These are phyloP conservation scores for Brassica nigra DNA, from an alignment of 345 rosid species.

Conservation along the genomic window DNA sequence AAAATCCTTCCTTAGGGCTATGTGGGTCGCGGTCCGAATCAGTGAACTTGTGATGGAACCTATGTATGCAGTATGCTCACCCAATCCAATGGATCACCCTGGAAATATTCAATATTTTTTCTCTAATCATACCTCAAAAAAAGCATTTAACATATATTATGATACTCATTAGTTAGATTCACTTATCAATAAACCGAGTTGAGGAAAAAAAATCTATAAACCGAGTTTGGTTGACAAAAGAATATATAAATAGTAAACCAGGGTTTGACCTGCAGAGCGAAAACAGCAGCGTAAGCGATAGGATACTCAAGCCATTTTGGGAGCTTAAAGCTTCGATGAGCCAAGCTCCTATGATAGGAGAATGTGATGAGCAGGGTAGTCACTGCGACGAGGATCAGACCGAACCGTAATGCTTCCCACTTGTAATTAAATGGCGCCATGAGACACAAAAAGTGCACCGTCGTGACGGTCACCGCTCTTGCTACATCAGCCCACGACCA, in stretches of 20 bases:
- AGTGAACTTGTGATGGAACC: constrained; percentile 78
- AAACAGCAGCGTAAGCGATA: constrained; percentile 71
- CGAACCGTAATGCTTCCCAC: constrained; percentile 70
- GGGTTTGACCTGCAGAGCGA: constrained; percentile 66
- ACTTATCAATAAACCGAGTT: no score
- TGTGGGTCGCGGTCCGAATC: constrained; percentile 87
- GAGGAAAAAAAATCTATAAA: not conserved
- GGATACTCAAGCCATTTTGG: constrained; percentile 84
- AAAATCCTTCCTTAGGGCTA: constrained; percentile 83
- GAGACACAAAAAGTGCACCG: constrained; percentile 60
- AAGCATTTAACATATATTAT: not conserved
- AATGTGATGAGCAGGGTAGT: constrained; percentile 67
- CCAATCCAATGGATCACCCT: constrained; percentile 78
- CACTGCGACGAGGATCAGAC: constrained; percentile 46
- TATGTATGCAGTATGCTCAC: constrained; percentile 84
- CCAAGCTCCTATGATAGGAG: constrained; percentile 68
- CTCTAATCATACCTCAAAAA: not conserved
- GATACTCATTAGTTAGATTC: not conserved
- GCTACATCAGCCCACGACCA: constrained; percentile 62
- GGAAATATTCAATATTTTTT: not conserved
- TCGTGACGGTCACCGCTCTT: constrained; percentile 47
- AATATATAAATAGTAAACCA: not conserved
- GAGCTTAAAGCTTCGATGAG: constrained; percentile 73
- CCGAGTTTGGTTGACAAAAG: not conserved
- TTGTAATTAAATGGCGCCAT: constrained; percentile 69